Evolutionary conservation across 768 basidiomycete genomes (phyloP).

Genomic region (Psilocybe cubensis): DNA sequence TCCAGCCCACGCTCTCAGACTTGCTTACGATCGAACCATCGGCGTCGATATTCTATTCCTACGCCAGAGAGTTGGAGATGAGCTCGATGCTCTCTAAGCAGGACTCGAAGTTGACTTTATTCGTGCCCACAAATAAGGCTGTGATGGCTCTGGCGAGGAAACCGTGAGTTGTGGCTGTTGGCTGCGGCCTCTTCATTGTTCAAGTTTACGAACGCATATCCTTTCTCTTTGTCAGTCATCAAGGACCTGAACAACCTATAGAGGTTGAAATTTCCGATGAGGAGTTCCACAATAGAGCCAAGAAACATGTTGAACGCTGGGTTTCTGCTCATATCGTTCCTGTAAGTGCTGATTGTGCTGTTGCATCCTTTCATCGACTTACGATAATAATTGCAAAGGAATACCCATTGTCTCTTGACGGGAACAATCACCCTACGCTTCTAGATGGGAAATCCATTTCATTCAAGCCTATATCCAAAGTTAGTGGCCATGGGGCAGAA

Average conservation of each 20-base stretch:
- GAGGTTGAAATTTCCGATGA: slow-evolving; percentile 64
- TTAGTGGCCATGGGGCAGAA: slow-evolving; percentile 40
- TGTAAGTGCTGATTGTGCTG: slow-evolving; percentile 41
- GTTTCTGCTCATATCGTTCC: slow-evolving; percentile 84
- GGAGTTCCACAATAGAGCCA: slow-evolving; percentile 63
- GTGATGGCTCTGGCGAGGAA: slow-evolving; percentile 81
- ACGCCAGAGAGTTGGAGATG: slow-evolving; percentile 73
- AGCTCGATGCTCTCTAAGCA: slow-evolving; percentile 51
- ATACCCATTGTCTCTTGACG: slow-evolving; percentile 50
- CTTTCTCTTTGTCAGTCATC: slow-evolving; percentile 50
- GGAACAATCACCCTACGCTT: slow-evolving; percentile 56
- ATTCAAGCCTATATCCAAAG: slow-evolving; percentile 45
- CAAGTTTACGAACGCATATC: background rate
- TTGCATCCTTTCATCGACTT: background rate
- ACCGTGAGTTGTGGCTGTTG: slow-evolving; percentile 71
- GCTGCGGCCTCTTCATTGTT: background rate
- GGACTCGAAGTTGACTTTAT: slow-evolving; percentile 52
- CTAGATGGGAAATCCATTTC: slow-evolving; percentile 59
- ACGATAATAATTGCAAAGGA: slow-evolving; percentile 33
- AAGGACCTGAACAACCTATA: slow-evolving; percentile 51
- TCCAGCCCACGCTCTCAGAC: slow-evolving; percentile 68
- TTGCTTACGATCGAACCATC: slow-evolving; percentile 76
- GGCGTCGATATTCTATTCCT: slow-evolving; percentile 83
- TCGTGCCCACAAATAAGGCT: slow-evolving; percentile 89
- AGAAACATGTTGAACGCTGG: slow-evolving; percentile 77